A percentile compares a stretch with the other conserved stretches of the same genome.
These are phyloP conservation scores for Coemansia sp. DNA, from an alignment of 192 early-diverging fungal genomes.

Conservation along the genomic window DNA sequence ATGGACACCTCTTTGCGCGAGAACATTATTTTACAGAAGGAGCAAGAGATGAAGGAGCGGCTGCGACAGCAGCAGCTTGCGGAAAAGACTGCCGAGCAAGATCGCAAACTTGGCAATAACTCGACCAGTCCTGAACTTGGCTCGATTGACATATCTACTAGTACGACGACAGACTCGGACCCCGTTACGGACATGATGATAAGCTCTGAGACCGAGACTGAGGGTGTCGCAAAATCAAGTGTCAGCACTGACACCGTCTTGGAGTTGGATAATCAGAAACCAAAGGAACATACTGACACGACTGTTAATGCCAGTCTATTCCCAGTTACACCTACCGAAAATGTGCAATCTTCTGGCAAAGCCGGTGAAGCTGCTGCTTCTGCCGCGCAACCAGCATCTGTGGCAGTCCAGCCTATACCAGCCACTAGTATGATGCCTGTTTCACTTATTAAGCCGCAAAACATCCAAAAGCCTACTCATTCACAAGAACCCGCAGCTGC, in stretches of 20 bases:
- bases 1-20: too few species aligned
- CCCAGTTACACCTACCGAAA: too few species aligned
- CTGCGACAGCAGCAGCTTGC: background rate
- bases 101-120: background rate
- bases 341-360: too few species aligned
- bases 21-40: background rate
- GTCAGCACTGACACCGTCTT: too few species aligned
- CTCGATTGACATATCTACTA: background rate
- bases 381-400: background rate
- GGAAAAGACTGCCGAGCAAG: background rate
- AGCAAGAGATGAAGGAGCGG: background rate
- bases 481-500: background rate
- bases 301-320: too few species aligned
- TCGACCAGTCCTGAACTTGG: slow-evolving; percentile 5
- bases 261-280: too few species aligned
- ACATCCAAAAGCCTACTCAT: background rate
- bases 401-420: background rate
- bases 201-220: too few species aligned
- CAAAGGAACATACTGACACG: too few species aligned
- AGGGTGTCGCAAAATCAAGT: too few species aligned
- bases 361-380: too few species aligned
- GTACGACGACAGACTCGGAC: background rate
- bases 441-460: slow-evolving; percentile 13
- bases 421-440: slow-evolving; percentile 20
- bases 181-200: too few species aligned